Conservation (phyloP, 129 eudicot genomes). For the Chrysanthemum lavandulifolium region DNA sequence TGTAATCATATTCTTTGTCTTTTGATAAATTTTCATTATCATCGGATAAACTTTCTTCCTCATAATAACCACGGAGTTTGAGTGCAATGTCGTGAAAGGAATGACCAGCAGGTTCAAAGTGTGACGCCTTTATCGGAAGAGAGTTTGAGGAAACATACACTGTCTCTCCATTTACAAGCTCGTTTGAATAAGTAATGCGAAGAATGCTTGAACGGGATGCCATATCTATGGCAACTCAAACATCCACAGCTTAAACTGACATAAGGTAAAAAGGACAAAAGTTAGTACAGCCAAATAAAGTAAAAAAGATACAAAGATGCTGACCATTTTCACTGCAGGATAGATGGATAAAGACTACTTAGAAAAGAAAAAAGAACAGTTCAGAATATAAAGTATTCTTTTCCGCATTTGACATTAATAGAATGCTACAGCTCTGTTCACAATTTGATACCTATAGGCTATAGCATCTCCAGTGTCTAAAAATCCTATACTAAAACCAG, state of each 20-base stretch:
- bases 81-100: conserved; percentile 82
- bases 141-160: conserved; percentile 66
- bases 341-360: background rate
- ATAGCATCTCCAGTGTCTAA: conserved; percentile 1
- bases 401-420: background rate
- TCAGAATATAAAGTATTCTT: no score
- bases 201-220: conserved; percentile 31
- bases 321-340: background rate
- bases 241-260: conserved; percentile 36
- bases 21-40: conserved; percentile 39
- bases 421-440: background rate
- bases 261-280: conserved; percentile 11
- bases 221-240: conserved; percentile 31
- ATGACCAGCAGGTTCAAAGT: conserved; percentile 95
- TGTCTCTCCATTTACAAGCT: conserved; percentile 69
- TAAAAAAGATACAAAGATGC: background rate
- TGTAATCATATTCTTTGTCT: conserved; percentile 57
- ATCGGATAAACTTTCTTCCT: conserved; percentile 43
- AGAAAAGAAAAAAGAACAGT: no score
- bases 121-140: conserved; percentile 60
- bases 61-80: conserved; percentile 54
- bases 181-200: conserved; percentile 55
- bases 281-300: background rate
- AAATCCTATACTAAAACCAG: background rate
- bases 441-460: background rate